Evolutionary conservation across 345 rosid species (phyloP), one percentile per base, ranked within the genome.

Genomic region (Heritiera littoralis): DNA sequence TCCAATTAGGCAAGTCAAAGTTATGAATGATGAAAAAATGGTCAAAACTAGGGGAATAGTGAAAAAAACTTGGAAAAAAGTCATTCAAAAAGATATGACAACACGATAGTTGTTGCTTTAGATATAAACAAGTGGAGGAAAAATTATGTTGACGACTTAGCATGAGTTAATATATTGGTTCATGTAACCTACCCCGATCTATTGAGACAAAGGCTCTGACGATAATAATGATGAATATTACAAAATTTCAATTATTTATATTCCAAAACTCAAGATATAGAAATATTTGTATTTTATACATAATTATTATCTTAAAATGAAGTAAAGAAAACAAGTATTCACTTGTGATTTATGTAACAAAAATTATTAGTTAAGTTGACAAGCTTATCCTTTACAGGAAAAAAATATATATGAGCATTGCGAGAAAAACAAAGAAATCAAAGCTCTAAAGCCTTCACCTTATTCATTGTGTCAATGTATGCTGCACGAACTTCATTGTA

Each of bases 381-480:
- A 54, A 32, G 13, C 14, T 48, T 70, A 70, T 48, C 20, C 12
- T 51, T 35, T 6, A 65, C 56, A 51, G 1, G 6, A 48, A 46
- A 30, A 76, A 18, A 23, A 23, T 23, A 23, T 23, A 18, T 11
- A 46, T 41, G 54, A 32, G 58, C 9, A 58, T 18, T 32, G 61
- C 35, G 2, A 51, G 30, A 68, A 55, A 65, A 14, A 0, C 3
- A 7, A 17, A 54, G 20, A 72, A 56, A 73, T n/a, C 46, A 45
- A 73, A 59, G 70, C 49, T 86, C 63, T 28, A 48, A 66, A 68
- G 54, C 74, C 77, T n/a, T 80, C 78, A 96, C 99, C 99, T 94
- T 92, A 86, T 96, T 96, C 99, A 96, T 91, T 79, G 99, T 96
- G 87, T 94, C 98, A 30, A 92, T 78, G 76, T 96, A 96, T 11